These are phyloP conservation scores for Daldinia eschscholtzii DNA, from an alignment of 2,329 filamentous ascomycete species.

Conservation along the genomic window DNA sequence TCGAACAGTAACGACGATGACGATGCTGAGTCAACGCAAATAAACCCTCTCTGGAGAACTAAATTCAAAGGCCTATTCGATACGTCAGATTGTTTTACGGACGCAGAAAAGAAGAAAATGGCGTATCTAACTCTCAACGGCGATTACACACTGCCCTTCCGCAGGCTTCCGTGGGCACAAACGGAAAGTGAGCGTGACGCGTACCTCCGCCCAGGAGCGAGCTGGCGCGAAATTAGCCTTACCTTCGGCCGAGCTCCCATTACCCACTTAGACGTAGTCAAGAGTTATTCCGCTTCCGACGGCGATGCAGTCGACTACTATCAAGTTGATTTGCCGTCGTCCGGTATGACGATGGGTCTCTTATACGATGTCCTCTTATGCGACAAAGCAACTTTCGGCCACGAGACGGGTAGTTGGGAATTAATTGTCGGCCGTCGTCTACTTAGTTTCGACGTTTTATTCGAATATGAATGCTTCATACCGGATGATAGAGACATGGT, in stretches of 20 bases:
- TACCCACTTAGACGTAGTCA: constrained; percentile 44
- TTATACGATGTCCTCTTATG: constrained; percentile 44
- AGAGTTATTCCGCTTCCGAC: constrained; percentile 30
- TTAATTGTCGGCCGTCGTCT: constrained; percentile 41
- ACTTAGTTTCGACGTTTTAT: constrained; percentile 40
- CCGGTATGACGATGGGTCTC: constrained; percentile 44
- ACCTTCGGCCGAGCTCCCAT: constrained; percentile 42
- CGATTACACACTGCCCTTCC: constrained; percentile 43
- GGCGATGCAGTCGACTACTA: constrained; percentile 41
- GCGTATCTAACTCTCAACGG: constrained; percentile 40
- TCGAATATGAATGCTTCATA: constrained; percentile 44
- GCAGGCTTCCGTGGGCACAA: constrained; percentile 42
- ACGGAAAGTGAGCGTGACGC: constrained; percentile 13
- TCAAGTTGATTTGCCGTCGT: constrained; percentile 40
- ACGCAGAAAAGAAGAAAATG: constrained; percentile 23
- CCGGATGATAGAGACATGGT: constrained; percentile 41
- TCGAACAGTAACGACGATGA: neutral
- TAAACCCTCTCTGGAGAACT: constrained; percentile 37
- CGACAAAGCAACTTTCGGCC: constrained; percentile 38
- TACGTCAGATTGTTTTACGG: constrained; percentile 39
- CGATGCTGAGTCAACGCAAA: constrained; percentile 2
- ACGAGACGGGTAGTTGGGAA: constrained; percentile 44
- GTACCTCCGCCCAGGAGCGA: constrained; percentile 42
- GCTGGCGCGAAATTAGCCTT: constrained; percentile 44
- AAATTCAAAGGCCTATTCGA: constrained; percentile 42